These are phyloP conservation scores for Alternaria viburni DNA, from an alignment of 2,329 filamentous ascomycete species.

Conservation along the genomic window DNA sequence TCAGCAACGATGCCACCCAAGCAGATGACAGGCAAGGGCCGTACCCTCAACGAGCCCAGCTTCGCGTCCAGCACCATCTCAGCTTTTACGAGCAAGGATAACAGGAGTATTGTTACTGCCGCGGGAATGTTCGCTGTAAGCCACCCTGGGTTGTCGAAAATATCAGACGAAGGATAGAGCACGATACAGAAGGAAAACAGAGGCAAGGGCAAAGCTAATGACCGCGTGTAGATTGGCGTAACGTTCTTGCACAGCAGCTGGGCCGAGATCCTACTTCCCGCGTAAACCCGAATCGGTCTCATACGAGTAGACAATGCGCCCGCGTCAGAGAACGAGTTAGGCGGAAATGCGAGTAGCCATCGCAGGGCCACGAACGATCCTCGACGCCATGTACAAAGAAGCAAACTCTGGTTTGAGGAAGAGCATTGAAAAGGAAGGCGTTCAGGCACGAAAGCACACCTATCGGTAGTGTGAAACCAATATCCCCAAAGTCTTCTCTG, in stretches of 20 bases:
- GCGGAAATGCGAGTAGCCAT: background rate
- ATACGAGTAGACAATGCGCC: background rate
- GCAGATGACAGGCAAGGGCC: constrained; percentile 32
- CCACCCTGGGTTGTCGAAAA: constrained; percentile 1
- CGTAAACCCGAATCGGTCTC: constrained; percentile 42
- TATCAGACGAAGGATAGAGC: background rate
- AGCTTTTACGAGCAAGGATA: constrained; percentile 55
- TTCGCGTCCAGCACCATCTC: constrained; percentile 50
- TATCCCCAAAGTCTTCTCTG: background rate
- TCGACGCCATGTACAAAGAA: constrained; percentile 5
- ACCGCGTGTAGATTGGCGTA: constrained; percentile 53
- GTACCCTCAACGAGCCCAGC: constrained; percentile 42
- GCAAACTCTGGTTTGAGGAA: background rate
- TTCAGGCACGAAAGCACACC: constrained; percentile 4
- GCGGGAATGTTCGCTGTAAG: constrained; percentile 60
- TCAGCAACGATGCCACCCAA: constrained; percentile 39
- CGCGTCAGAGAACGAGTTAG: background rate
- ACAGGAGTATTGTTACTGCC: constrained; percentile 56
- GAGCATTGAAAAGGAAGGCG: background rate
- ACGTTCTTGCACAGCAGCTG: constrained; percentile 61
- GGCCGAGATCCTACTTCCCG: constrained; percentile 58
- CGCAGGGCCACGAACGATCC: background rate
- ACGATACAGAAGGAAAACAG: background rate
- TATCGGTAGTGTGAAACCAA: background rate
- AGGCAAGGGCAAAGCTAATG: constrained; percentile 23